These are phyloP conservation scores for Phialemonium atrogriseum DNA, from an alignment of 2,329 filamentous ascomycete species.

Conservation along the genomic window DNA sequence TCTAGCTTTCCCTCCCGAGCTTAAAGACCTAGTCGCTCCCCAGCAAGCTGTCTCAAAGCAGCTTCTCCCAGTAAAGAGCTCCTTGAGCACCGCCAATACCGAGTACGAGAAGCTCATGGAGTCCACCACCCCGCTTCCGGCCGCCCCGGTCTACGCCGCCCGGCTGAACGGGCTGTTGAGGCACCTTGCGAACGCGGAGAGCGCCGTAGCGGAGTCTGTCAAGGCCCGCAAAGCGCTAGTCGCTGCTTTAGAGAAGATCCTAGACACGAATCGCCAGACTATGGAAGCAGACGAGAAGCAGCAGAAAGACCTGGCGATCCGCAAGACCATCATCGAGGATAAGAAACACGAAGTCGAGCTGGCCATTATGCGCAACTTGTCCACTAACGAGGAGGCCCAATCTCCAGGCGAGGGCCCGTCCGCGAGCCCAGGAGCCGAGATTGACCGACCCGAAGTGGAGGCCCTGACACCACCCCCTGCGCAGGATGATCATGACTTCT, in stretches of 20 bases:
- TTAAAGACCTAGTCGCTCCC: constrained; percentile 64
- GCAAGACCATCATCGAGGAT: constrained; percentile 64
- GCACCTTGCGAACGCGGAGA: constrained; percentile 79
- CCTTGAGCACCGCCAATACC: constrained; percentile 61
- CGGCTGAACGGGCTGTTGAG: constrained; percentile 85
- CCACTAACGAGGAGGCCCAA: constrained; percentile 46
- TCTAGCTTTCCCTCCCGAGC: constrained; percentile 62
- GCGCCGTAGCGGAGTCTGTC: constrained; percentile 80
- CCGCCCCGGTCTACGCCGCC: constrained; percentile 85
- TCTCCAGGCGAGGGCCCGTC: constrained; percentile 37
- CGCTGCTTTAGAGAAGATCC: constrained; percentile 70
- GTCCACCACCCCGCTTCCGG: constrained; percentile 58
- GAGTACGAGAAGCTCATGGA: constrained; percentile 83
- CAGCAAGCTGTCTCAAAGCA: constrained; percentile 70
- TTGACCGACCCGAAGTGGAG: constrained; percentile 73
- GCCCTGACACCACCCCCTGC: constrained; percentile 71
- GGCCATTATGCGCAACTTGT: constrained; percentile 78
- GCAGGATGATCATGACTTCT: constrained; percentile 27
- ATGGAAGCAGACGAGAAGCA: constrained; percentile 62
- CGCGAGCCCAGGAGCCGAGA: constrained; percentile 45
- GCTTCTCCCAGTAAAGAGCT: constrained; percentile 56
- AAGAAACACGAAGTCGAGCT: constrained; percentile 88
- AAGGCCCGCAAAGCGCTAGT: constrained; percentile 75
- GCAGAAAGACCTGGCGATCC: constrained; percentile 53
- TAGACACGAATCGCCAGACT: constrained; percentile 63